phyloP scores from a whole-genome alignment of 495 filamentous ascomycete genomes.

The Thozetella sp. region DNA sequence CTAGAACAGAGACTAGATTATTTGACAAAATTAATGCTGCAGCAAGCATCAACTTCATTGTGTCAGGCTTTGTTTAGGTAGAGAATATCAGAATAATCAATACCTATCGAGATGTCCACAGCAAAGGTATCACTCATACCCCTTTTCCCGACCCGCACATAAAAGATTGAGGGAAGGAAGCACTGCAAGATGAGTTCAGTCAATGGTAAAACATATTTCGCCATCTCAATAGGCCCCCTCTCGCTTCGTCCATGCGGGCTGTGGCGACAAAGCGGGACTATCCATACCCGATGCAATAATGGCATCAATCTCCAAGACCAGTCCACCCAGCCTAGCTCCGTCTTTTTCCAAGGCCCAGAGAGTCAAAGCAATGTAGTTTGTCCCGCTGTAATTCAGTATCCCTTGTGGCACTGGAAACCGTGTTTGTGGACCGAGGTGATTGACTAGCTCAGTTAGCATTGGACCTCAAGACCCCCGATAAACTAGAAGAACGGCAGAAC shows the following conservation, averaged over 20 bases:
- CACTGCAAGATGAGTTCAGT: too few relatives aligned
- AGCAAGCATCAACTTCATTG: too few relatives aligned
- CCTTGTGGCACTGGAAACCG: constrained; percentile 69
- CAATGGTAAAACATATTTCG: too few relatives aligned
- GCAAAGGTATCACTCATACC: too few relatives aligned
- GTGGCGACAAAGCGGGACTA: constrained; percentile 49
- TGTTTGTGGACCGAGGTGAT: constrained; percentile 73
- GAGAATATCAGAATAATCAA: too few relatives aligned
- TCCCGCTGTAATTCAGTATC: constrained; percentile 65
- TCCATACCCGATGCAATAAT: constrained; percentile 57
- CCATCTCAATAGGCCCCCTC: constrained; percentile 57
- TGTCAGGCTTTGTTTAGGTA: too few relatives aligned
- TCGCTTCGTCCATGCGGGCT: constrained; percentile 49
- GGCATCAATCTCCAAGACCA: constrained; percentile 53
- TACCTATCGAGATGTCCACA: too few relatives aligned
- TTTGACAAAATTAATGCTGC: too few relatives aligned
- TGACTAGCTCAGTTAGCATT: constrained; percentile 18
- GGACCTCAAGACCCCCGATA: neutral
- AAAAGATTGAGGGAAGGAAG: too few relatives aligned
- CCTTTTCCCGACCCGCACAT: too few relatives aligned
- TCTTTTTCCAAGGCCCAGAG: constrained; percentile 66
- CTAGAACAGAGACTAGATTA: too few relatives aligned
- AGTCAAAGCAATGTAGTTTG: constrained; percentile 61
- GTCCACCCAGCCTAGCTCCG: constrained; percentile 58
- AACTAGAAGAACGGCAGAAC: neutral